Evolutionary conservation across 2,329 filamentous ascomycete genomes (phyloP), one percentile per base, ranked within the genome.

Genomic region (Xylariaceae sp.): DNA sequence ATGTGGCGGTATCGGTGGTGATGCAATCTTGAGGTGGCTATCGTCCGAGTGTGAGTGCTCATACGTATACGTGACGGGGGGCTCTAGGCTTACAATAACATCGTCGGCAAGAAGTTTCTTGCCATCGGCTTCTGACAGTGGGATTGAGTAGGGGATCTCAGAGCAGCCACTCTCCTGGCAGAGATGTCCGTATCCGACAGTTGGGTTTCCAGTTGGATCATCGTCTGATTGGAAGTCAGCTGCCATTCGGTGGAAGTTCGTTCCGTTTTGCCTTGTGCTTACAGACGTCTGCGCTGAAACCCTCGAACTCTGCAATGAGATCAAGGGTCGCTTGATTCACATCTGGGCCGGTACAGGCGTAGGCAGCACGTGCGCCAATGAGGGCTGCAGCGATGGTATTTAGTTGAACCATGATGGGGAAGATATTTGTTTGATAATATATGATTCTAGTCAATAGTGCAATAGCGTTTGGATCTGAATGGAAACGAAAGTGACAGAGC

Each of bases 101-200:
- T 48, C 50, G 18, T 42, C 34, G 5, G 50, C 50, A 16, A 53
- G 50, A 9, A 53, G 50, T 13, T 13, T 42, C 42, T 53, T 49
- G 17, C 50, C 50, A 39, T 53, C 46, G 14, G 41, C 45, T 18
- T 53, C 46, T n/a, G 50, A 53, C 6, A 53, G 50, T 1, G 50
- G 50, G 13, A 53, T 49, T 12, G 45, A 16, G 19, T 53, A 53
- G 11, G 50, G 50, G 31, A 53, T 18, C 14, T 53, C 50, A 31
- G 50, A 44, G 31, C 50, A 53, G 22, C 50, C 50, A 7, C 17
- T 44, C 42, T 49, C 28, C 31, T 53, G 50, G 46, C 50, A 53
- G 28, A 53, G 46, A 38, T 53, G 50, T 11, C 50, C 50, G n/a
- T 53, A 53, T 2, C 50, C 50, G n/a, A 53, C 16, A 10, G 50